Evolutionary conservation across 768 basidiomycete species (phyloP), one percentile per base, ranked within the genome.

Genomic region (Tricholoma flavovirens): DNA sequence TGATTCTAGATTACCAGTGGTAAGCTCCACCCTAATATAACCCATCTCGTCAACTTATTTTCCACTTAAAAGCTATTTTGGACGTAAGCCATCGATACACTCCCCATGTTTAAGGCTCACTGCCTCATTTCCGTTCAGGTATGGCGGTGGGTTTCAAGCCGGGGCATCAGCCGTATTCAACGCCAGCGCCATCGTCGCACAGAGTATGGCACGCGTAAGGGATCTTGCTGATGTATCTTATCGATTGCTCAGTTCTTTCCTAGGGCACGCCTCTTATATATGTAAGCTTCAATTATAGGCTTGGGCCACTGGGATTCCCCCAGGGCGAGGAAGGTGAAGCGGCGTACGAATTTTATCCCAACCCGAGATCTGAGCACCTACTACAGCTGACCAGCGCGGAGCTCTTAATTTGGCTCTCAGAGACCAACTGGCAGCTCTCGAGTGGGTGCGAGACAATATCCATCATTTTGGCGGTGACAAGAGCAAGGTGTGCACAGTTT

Each of bases 371-470:
- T 17, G 14, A 3, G 24, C 24, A 26, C 2, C 2, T 48, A 4
- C 22, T 15, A 46, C 6, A 21, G 33, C 35, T 42, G 19, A 45
- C 8, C 15, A 4, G 24, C 24, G 5, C 24, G 24, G 24, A 5
- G 24, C 24, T 26, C 24, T n/a, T n/a, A n/a, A n/a, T n/a, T n/a
- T n/a, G n/a, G n/a, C 24, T 26, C 24, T 26, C 24, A 26, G 5
- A 26, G 24, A 26, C 24, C 24, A 26, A 26, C 24, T 26, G 24
- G 24, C 24, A 26, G 24, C 24, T 26, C 24, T 26, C 24, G 24
- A 67, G 50, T 80, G 77, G 83, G 76, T 86, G 0, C 79, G 83
- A 55, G 60, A 71, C 36, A 77, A 86, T 58, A 83, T 86, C 51
- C 69, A 62, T 36, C 62, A 68, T 0, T 86, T 86, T 60, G 83